phyloP scores from a whole-genome alignment of 371 early-diverging fungal genomes.

The Parasitella parasitica region DNA sequence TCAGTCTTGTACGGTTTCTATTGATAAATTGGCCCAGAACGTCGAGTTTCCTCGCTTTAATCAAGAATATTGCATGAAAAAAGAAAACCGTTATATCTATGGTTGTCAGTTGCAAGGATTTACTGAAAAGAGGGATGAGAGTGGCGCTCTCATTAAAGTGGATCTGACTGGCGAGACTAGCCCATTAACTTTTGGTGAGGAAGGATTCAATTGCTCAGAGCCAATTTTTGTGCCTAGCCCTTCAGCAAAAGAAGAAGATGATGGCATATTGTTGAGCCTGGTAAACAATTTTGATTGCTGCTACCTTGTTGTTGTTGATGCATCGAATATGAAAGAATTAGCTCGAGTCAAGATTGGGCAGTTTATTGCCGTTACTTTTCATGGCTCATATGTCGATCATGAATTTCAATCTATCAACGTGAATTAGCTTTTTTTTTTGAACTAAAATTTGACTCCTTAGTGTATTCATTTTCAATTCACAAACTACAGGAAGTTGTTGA shows the following conservation, averaged over 20 bases:
- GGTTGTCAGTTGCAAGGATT: conserved; percentile 39
- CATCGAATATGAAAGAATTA: conserved; percentile 50
- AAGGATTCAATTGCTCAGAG: conserved; percentile 55
- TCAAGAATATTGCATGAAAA: background rate
- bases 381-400: conserved; percentile 49
- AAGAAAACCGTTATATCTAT: conserved; percentile 35
- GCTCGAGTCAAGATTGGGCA: conserved; percentile 49
- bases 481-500: too few relatives aligned
- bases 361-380: conserved; percentile 53
- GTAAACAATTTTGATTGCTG: conserved; percentile 43
- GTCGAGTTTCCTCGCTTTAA: conserved; percentile 52
- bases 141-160: conserved; percentile 41
- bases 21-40: conserved; percentile 30
- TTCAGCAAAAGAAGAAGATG: conserved; percentile 49
- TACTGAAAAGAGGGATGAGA: conserved; percentile 28
- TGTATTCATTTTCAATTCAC: too few relatives aligned
- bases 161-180: conserved; percentile 23
- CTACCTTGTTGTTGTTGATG: conserved; percentile 57
- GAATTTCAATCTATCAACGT: conserved; percentile 21
- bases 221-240: conserved; percentile 67
- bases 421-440: background rate
- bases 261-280: conserved; percentile 61
- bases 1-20: conserved; percentile 17
- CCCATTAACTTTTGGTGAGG: background rate
- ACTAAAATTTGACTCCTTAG: background rate